These are phyloP conservation scores for Fusarium graminum DNA, from an alignment of 2,329 filamentous ascomycete species.

Conservation along the genomic window DNA sequence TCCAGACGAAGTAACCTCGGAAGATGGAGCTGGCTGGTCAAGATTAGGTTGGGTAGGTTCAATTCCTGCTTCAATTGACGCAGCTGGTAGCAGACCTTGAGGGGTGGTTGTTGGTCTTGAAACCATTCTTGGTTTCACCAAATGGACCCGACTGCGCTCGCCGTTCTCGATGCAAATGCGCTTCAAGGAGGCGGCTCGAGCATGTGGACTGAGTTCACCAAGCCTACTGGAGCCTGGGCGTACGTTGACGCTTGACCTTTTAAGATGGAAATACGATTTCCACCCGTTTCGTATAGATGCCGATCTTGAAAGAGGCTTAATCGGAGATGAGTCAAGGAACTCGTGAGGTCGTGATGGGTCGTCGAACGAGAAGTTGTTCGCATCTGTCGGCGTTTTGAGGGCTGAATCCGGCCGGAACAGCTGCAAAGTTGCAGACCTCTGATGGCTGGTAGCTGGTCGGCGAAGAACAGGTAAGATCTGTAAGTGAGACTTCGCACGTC, in stretches of 20 bases:
- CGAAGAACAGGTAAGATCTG: constrained; percentile 75
- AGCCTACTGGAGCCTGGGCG: constrained; percentile 44
- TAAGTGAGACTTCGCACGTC: constrained; percentile 70
- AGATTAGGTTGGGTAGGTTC: constrained; percentile 13
- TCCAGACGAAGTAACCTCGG: constrained; percentile 59
- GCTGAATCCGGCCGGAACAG: constrained; percentile 58
- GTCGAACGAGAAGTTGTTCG: constrained; percentile 54
- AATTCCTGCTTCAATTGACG: constrained; percentile 45
- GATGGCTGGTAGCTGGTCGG: constrained; percentile 82
- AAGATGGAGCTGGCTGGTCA: constrained; percentile 41
- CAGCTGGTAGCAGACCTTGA: constrained; percentile 41
- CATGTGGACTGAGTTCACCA: constrained; percentile 48
- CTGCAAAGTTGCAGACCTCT: constrained; percentile 78
- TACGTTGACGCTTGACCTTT: constrained; percentile 49
- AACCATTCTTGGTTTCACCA: constrained; percentile 57
- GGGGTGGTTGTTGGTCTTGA: constrained; percentile 46
- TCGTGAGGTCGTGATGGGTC: constrained; percentile 51
- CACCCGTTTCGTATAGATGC: constrained; percentile 53
- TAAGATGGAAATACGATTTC: constrained; percentile 70
- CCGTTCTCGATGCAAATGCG: constrained; percentile 48
- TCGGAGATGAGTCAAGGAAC: constrained; percentile 48
- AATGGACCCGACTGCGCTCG: constrained; percentile 49
- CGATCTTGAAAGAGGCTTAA: constrained; percentile 40
- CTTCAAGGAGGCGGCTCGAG: constrained; percentile 42
- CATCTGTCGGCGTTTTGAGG: constrained; percentile 42